A percentile compares a stretch with the other conserved stretches of the same genome.
These are phyloP conservation scores for Shiraia sp. DNA, from an alignment of 2,329 filamentous ascomycete species.

Conservation along the genomic window DNA sequence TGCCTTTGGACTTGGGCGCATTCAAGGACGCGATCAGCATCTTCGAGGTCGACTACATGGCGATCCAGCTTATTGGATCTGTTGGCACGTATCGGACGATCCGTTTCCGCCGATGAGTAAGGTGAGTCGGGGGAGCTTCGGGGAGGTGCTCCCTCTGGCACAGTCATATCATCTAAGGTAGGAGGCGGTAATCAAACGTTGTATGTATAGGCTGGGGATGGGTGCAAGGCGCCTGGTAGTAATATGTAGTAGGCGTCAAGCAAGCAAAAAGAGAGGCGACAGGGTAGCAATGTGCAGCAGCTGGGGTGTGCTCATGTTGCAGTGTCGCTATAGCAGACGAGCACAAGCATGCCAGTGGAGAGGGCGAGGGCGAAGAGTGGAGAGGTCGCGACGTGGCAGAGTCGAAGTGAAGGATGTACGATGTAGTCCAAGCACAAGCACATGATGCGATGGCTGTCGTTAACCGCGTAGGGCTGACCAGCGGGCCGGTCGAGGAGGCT, in stretches of 20 bases:
- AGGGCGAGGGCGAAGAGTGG: too few species aligned
- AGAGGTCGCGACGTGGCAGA: too few species aligned
- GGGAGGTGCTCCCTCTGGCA: conserved; percentile 4
- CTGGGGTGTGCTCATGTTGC: neutral
- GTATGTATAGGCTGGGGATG: conserved; percentile 2
- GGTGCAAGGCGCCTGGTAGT: conserved; percentile 4
- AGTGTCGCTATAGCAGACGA: too few species aligned
- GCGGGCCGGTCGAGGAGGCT: too few species aligned
- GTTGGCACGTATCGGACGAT: neutral
- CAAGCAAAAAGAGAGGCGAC: neutral
- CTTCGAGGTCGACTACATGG: conserved; percentile 25
- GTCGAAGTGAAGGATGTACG: too few species aligned
- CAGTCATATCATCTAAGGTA: conserved; percentile 28
- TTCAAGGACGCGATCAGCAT: conserved; percentile 35
- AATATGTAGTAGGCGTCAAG: too few species aligned
- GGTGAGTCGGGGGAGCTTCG: neutral
- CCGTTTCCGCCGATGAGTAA: neutral
- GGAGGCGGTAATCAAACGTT: neutral
- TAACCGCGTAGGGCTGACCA: too few species aligned
- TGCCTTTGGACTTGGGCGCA: conserved; percentile 32
- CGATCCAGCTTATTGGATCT: neutral
- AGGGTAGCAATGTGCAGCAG: neutral
- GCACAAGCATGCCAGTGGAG: too few species aligned
- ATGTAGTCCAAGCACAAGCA: too few species aligned
- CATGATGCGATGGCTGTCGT: too few species aligned